phyloP scores from a whole-genome alignment of 2,329 filamentous ascomycete species.

The Fusarium duplospermum region DNA sequence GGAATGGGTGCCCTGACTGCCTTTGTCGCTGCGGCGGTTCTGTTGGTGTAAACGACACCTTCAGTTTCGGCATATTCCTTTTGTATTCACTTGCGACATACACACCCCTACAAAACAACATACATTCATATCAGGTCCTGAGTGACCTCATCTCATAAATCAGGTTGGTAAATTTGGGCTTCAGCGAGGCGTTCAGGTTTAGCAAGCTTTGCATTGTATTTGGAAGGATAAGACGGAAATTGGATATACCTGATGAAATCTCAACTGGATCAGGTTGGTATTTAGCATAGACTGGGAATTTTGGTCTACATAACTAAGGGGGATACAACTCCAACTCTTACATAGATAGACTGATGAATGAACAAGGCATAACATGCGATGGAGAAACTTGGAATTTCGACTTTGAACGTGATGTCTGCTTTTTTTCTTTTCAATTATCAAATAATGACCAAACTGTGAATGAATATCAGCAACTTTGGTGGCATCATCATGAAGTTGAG shows the following conservation, averaged over 20 bases:
- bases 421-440: neutral
- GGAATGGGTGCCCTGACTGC: slow-evolving; percentile 56
- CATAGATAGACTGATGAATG: slow-evolving; percentile 27
- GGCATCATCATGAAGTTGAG: slow-evolving; percentile 31
- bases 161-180: slow-evolving; percentile 28
- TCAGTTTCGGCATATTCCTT: neutral
- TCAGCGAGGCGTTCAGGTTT: slow-evolving; percentile 43
- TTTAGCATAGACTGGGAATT: slow-evolving; percentile 11
- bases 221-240: slow-evolving; percentile 7
- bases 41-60: slow-evolving; percentile 47
- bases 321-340: neutral
- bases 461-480: slow-evolving; percentile 16
- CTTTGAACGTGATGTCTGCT: neutral
- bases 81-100: slow-evolving; percentile 22
- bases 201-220: slow-evolving; percentile 26
- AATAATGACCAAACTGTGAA: neutral
- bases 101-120: slow-evolving; percentile 8
- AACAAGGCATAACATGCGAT: slow-evolving; percentile 18
- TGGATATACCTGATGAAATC: neutral
- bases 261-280: slow-evolving; percentile 6
- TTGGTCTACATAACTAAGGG: neutral
- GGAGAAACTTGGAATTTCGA: neutral
- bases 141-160: slow-evolving; percentile 22
- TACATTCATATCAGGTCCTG: slow-evolving; percentile 15
- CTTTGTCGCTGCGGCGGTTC: slow-evolving; percentile 56